Evolutionary conservation across 345 rosid genomes (phyloP), one percentile per base, ranked within the genome.

Genomic region (Gossypium turneri): DNA sequence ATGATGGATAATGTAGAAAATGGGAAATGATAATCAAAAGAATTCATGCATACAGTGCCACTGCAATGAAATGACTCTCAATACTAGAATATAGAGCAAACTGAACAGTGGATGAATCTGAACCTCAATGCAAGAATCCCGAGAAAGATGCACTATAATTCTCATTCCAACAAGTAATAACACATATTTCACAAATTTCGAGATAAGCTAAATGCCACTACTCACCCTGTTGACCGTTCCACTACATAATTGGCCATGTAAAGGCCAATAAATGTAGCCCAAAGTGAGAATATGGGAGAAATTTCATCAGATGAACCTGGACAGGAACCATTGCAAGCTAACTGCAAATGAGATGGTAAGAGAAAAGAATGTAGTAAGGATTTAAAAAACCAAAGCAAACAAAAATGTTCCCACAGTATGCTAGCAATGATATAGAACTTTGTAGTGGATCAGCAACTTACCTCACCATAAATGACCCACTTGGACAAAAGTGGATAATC

Each of bases 381-480:
- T 53, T 43, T 34, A 5, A 34, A 77, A 78, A 66, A 64, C 47
- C 43, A 38, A 71, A 4, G 75, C 41, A 66, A 38, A 12, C 2
- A 12, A 27, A 53, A 52, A 38, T 4, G 29, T 11, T 11, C 15
- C 2, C 73, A 59, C 59, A 70, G 3, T 50, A 76, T 12, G 62
- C 15, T 19, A 74, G 63, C 11, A 27, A 60, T 47, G 45, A 65
- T 57, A 53, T 70, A 38, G 45, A 64, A 61, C 22, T 4, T 9
- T 10, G 44, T 4, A 59, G 57, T 24, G 22, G 70, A 72, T 34
- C 57, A 48, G 72, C 73, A 60, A 47, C 63, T 56, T 84, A 95
- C 99, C 97, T 95, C 97, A 73, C 98, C 99, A 50, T 95, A 95
- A 45, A 95, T 88, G 83, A 95, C 97, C 99, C 99, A 95, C 83